Evolutionary conservation across 306 rosid genomes (phyloP), one percentile per base, ranked within the genome.

Genomic region (Alnus glutinosa): DNA sequence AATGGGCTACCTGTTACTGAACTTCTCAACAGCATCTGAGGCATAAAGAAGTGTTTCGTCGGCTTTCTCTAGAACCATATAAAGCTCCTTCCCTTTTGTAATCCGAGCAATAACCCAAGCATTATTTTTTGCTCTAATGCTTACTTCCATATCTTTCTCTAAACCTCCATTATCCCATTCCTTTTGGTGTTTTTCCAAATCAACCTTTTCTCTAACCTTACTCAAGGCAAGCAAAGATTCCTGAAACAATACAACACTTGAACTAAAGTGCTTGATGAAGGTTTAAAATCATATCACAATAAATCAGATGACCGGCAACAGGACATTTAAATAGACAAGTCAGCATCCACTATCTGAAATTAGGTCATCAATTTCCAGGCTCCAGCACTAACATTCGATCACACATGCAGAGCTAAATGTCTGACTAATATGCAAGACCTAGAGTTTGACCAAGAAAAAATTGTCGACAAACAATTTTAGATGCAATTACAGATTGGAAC

Each of bases 21-120:
- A 95, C 90, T 89, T 95, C 88, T 95, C 99, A 74, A 93, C 92
- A 77, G 94, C 97, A 79, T 95, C 96, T 5, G 97, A 90, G 64
- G 99, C 99, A 87, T 90, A 95, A 30, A 95, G 92, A 61, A 93
- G 86, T 16, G 98, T 95, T 87, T 95, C 99, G 44, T 79, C 85
- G 80, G 98, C 99, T 83, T 93, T 95, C 88, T 95, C 99, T 55
- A 96, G 87, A 85, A 89, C 97, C 93, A 90, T 90, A 82, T 90
- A 96, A 76, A 96, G 96, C 82, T 93, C 99, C 83, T 91, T 96
- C 76, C 98, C 97, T 85, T 93, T 90, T n/a, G 96, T 86, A 70
- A 89, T 82, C 77, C 93, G 91, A 67, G 90, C 90, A 78, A 96
- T 89, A 79, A 90, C 97, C 99, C 98, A 93, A 46, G 97, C 96